Percentiles rank a stretch among this genome's conserved stretches.
phyloP scores from a whole-genome alignment of 768 basidiomycete species.

The Melanogaster broomeanus region DNA sequence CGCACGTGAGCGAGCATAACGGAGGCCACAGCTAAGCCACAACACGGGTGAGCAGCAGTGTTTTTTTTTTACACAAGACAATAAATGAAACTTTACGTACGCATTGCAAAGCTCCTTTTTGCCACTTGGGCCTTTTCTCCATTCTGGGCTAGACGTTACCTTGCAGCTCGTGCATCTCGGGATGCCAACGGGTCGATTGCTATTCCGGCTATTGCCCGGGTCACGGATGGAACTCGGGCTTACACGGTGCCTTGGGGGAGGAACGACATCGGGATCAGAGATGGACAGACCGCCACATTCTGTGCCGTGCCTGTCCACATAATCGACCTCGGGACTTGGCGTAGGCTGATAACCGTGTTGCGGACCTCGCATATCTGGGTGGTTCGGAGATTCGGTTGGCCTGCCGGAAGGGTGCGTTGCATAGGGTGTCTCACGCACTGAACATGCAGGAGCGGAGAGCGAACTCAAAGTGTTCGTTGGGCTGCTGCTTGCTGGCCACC shows the following conservation, averaged over 20 bases:
- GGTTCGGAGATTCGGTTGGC: constrained; percentile 37
- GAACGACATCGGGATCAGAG: constrained; percentile 47
- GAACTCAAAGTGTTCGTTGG: constrained; percentile 28
- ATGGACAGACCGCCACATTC: constrained; percentile 30
- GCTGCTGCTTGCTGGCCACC: constrained; percentile 30
- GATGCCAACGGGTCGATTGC: constrained; percentile 74
- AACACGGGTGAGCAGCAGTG: constrained; percentile 21
- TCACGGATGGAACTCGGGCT: constrained; percentile 54
- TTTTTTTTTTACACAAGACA: constrained; percentile 9
- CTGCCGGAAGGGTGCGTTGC: constrained; percentile 34
- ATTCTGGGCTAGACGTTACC: constrained; percentile 82
- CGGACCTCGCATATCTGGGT: constrained; percentile 26
- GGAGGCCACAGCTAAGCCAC: constrained; percentile 69
- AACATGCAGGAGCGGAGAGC: constrained; percentile 24
- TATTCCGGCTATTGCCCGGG: constrained; percentile 38
- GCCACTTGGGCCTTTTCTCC: constrained; percentile 89
- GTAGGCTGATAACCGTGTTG: constrained; percentile 42
- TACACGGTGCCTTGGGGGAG: constrained; percentile 57
- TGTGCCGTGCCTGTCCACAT: constrained; percentile 36
- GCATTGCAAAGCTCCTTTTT: constrained; percentile 93
- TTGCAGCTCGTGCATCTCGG: constrained; percentile 79
- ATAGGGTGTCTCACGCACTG: constrained; percentile 32
- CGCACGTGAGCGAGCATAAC: constrained; percentile 84
- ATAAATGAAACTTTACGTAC: constrained; percentile 49
- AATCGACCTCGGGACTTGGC: constrained; percentile 39